A percentile compares a stretch with the other conserved stretches of the same genome.
phyloP scores from a whole-genome alignment of 2,329 filamentous ascomycete species.

The Cladosporium sp. region DNA sequence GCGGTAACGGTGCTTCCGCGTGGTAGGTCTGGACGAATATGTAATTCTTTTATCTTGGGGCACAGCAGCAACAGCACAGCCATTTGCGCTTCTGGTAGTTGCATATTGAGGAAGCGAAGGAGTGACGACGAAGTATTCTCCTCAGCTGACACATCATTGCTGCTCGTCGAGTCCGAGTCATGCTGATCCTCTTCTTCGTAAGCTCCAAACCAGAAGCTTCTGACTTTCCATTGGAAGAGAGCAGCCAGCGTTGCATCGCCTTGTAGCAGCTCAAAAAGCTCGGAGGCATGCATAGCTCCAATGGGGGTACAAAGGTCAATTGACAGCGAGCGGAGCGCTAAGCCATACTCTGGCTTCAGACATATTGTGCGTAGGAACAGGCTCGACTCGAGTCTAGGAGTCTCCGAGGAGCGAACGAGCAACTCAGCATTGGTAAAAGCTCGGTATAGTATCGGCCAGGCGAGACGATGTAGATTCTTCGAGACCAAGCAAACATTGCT shows the following conservation, averaged over 20 bases:
- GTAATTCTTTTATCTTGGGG: not conserved
- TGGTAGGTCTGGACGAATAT: not conserved
- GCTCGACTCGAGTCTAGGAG: not conserved
- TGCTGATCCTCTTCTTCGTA: not conserved
- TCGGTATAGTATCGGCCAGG: slow-evolving; percentile 9
- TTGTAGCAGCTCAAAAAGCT: slow-evolving; percentile 1
- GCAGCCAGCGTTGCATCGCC: slow-evolving; percentile 1
- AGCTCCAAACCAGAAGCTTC: slow-evolving; percentile 1
- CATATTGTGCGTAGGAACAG: not conserved
- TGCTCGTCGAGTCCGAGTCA: not conserved
- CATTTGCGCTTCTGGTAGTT: not conserved
- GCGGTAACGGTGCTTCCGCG: not conserved
- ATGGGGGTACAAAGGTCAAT: not conserved
- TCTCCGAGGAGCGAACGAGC: not conserved
- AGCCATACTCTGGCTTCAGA: not conserved
- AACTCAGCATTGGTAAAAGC: not conserved
- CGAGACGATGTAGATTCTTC: not conserved
- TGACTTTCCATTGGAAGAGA: slow-evolving; percentile 1
- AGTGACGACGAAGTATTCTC: not conserved
- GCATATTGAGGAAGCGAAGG: not conserved
- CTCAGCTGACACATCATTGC: not conserved
- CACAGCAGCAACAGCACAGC: slow-evolving; percentile 8
- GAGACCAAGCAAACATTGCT: not conserved
- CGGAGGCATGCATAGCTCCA: not conserved
- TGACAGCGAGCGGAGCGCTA: not conserved